Percentiles rank a stretch among this genome's conserved stretches.
Conservation (phyloP, 208 protist species). For the Herpetomonas tarakana region DNA sequence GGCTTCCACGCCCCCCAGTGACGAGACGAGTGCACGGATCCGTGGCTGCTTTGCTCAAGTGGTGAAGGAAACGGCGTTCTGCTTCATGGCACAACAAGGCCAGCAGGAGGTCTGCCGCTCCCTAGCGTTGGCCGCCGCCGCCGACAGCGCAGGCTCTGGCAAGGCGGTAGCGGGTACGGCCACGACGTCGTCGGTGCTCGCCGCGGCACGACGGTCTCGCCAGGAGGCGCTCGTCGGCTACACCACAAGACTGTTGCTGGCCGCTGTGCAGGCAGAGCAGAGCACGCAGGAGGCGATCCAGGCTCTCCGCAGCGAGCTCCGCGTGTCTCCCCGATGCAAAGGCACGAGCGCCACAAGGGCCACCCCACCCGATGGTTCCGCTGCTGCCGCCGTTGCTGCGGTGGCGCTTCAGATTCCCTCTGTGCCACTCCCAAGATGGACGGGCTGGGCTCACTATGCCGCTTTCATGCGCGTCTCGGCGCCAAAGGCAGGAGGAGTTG, state of each 20-base stretch:
- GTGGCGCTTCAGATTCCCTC: no score
- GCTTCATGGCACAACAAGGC: constrained; percentile 5
- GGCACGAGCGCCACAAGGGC: no score
- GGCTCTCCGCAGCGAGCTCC: no score
- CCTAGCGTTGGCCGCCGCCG: not conserved
- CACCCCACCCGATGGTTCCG: no score
- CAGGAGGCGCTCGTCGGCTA: not conserved
- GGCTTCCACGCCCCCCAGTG: no score
- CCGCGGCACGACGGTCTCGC: not conserved
- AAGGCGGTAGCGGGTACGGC: not conserved
- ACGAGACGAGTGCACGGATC: not conserved
- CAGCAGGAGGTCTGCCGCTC: constrained; percentile 5
- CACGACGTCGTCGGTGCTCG: not conserved
- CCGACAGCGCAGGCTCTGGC: not conserved
- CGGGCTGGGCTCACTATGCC: no score
- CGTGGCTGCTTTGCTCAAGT: constrained; percentile 15
- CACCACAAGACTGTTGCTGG: not conserved
- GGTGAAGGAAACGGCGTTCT: constrained; percentile 22
- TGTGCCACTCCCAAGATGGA: no score
- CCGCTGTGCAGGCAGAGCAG: not conserved
- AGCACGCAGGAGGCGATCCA: not conserved
- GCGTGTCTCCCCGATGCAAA: no score
- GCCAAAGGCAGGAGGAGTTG: no score
- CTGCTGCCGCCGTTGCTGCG: no score
- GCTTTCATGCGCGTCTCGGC: no score